Evolutionary conservation across 805 yeast species (phyloP).

Genomic region (Sugiyamaella floridensis): DNA sequence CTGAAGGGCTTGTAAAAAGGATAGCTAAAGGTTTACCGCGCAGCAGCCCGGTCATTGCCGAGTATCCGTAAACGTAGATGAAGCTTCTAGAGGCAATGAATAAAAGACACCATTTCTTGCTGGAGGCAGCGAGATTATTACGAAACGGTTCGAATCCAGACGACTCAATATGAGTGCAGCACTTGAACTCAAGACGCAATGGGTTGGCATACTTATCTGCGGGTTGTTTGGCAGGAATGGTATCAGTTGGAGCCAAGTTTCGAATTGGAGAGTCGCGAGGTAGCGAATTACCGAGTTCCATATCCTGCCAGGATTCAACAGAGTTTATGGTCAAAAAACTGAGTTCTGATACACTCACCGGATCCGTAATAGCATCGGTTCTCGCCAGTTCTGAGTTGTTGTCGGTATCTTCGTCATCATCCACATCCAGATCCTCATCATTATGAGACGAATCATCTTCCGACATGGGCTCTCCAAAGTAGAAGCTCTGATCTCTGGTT

Average conservation of each 20-base stretch:
- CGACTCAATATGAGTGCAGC: slow-evolving; percentile 1
- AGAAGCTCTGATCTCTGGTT: neutral
- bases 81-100: slow-evolving; percentile 6
- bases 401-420: neutral
- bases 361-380: neutral
- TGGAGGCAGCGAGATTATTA: slow-evolving; percentile 8
- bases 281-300: neutral
- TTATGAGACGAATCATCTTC: neutral
- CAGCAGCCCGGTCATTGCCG: slow-evolving; percentile 22
- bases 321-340: neutral
- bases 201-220: slow-evolving; percentile 4
- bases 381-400: neutral
- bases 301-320: neutral
- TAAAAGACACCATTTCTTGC: slow-evolving; percentile 5
- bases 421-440: neutral
- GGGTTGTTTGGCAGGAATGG: slow-evolving; percentile 7
- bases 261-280: neutral
- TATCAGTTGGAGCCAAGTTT: neutral
- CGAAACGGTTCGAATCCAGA: slow-evolving; percentile 7
- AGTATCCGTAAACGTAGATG: slow-evolving; percentile 3
- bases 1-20: slow-evolving; percentile 39
- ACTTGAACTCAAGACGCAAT: slow-evolving; percentile 4
- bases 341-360: neutral
- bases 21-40: slow-evolving; percentile 22
- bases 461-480: neutral